Conservation (phyloP, 257 asterid species). For the Nicotiana tabacum region DNA sequence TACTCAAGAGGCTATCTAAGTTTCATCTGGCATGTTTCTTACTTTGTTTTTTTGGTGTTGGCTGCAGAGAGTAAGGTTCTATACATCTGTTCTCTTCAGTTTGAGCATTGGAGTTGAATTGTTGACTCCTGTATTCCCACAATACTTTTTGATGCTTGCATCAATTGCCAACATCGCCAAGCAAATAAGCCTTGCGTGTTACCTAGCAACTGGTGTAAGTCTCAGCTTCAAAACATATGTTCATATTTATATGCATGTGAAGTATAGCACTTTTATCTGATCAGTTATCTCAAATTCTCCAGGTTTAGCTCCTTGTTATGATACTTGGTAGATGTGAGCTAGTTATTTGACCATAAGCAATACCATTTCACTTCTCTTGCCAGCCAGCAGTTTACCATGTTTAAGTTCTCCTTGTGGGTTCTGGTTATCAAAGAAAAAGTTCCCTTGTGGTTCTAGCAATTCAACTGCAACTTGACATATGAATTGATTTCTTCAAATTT, state of each 20-base stretch:
- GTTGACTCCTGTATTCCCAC: slow-evolving; percentile 82
- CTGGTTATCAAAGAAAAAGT: not conserved
- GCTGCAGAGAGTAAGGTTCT: slow-evolving; percentile 86
- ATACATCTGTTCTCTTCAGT: slow-evolving; percentile 79
- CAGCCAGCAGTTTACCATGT: not conserved
- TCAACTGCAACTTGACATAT: not conserved
- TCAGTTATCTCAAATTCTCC: not conserved
- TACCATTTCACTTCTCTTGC: not conserved
- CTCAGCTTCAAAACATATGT: not conserved
- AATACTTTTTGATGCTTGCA: slow-evolving; percentile 84
- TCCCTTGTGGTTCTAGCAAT: not conserved
- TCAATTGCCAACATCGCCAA: slow-evolving; percentile 90
- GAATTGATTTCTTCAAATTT: not conserved
- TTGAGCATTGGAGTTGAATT: slow-evolving; percentile 93
- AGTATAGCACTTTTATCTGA: not conserved
- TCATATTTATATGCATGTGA: not conserved
- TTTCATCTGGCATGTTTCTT: slow-evolving; percentile 8
- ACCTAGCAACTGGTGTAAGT: slow-evolving; percentile 92
- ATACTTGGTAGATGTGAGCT: not conserved
- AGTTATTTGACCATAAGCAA: not conserved
- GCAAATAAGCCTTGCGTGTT: slow-evolving; percentile 90
- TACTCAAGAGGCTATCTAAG: not conserved
- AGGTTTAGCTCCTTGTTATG: not conserved
- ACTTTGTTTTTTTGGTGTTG: slow-evolving; percentile 18
- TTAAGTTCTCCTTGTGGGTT: not conserved